phyloP scores from a whole-genome alignment of 73 alveolate species.

The Blepharisma stoltei region DNA sequence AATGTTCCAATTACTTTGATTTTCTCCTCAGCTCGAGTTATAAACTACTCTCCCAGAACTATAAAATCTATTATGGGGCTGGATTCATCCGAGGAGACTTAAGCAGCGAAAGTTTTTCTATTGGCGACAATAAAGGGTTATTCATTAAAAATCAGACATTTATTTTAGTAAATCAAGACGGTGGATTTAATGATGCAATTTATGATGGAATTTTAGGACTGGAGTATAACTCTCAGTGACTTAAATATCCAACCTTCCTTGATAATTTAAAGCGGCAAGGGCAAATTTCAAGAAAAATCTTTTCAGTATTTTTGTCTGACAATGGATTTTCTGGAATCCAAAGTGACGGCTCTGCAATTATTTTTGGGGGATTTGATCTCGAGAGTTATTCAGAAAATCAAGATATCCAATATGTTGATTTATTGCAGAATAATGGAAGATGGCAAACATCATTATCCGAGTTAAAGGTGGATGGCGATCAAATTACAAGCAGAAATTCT shows the following conservation, averaged over 20 bases:
- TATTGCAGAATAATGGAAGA: neutral
- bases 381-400: neutral
- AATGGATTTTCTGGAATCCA: neutral
- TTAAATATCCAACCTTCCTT: neutral
- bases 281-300: neutral
- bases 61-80: too few relatives aligned
- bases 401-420: neutral
- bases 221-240: neutral
- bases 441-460: too few relatives aligned
- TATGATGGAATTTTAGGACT: conserved; percentile 18
- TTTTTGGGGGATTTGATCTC: neutral
- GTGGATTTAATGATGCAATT: neutral
- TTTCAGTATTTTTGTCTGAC: neutral
- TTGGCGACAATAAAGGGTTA: too few relatives aligned
- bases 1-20: too few relatives aligned
- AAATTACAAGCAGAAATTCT: too few relatives aligned
- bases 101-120: too few relatives aligned
- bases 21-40: too few relatives aligned
- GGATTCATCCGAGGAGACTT: too few relatives aligned
- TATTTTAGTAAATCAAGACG: neutral
- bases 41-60: too few relatives aligned
- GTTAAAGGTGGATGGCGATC: too few relatives aligned
- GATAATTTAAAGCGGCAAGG: neutral
- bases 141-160: neutral
- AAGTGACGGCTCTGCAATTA: neutral